Conservation (phyloP, 169 alveolate species). For the Plasmodium coatneyi region DNA sequence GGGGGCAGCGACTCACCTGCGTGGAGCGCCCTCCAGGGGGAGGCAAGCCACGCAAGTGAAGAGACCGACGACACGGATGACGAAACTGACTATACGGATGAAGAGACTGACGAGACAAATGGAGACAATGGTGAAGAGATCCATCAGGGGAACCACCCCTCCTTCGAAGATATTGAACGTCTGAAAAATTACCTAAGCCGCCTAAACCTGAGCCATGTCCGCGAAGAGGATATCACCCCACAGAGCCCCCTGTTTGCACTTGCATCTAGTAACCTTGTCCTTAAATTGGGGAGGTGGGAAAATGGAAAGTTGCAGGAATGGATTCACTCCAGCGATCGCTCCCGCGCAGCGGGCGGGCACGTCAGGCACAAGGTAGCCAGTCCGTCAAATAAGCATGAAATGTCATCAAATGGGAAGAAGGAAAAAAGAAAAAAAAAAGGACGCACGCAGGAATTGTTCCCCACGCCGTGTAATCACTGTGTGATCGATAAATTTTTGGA, state of each 20-base stretch:
- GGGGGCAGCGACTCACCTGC: not conserved
- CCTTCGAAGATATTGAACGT: conserved; percentile 44
- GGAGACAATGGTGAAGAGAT: not conserved
- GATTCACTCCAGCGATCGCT: conserved; percentile 25
- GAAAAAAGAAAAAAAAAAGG: not conserved
- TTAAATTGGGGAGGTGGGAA: conserved; percentile 60
- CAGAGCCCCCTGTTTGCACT: conserved; percentile 16
- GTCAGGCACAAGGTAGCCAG: not conserved
- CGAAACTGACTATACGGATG: not conserved
- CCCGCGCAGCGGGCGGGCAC: not conserved
- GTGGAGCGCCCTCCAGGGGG: not conserved
- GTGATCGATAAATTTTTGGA: conserved; percentile 4
- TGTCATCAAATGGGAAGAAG: not conserved
- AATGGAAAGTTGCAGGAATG: conserved; percentile 58
- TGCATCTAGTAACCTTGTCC: conserved; percentile 56
- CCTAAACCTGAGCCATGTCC: conserved; percentile 31
- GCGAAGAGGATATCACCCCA: conserved; percentile 30
- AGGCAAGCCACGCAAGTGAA: not conserved
- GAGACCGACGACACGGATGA: not conserved
- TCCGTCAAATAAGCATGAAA: not conserved
- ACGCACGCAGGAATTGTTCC: not conserved
- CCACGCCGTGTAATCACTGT: not conserved
- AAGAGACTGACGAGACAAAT: not conserved
- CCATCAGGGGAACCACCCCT: not conserved
- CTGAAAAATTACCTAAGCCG: conserved; percentile 19